Conservation (phyloP, 768 basidiomycete genomes). For the Stropharia rugosoannulata region DNA sequence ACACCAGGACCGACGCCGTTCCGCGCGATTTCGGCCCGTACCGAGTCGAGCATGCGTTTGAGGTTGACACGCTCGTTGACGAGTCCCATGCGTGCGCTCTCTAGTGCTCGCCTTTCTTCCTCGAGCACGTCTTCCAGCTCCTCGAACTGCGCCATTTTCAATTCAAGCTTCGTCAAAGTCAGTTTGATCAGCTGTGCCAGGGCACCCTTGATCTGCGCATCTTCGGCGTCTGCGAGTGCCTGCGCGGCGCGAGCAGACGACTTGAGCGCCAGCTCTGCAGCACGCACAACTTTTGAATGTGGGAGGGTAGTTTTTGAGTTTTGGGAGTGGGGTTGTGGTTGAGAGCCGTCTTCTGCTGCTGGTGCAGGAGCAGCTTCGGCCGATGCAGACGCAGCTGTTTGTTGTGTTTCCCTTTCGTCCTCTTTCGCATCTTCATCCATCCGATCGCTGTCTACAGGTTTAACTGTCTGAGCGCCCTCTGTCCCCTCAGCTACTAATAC, state of each 20-base stretch:
- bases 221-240: constrained; percentile 79
- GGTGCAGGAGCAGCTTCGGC: constrained; percentile 33
- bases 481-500: constrained; percentile 30
- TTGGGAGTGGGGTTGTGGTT: constrained; percentile 15
- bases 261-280: constrained; percentile 84
- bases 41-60: constrained; percentile 69
- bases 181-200: constrained; percentile 86
- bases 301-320: constrained; percentile 47
- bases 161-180: constrained; percentile 83
- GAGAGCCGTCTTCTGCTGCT: constrained; percentile 10
- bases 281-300: constrained; percentile 76
- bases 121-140: constrained; percentile 91
- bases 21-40: constrained; percentile 63
- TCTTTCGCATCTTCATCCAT: constrained; percentile 45
- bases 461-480: constrained; percentile 24
- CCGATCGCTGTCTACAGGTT: constrained; percentile 40
- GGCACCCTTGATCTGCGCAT: constrained; percentile 72
- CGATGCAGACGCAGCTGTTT: not conserved
- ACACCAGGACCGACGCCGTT: constrained; percentile 37
- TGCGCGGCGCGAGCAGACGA: constrained; percentile 87
- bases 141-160: constrained; percentile 95
- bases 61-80: constrained; percentile 76
- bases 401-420: not conserved
- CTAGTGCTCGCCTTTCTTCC: constrained; percentile 82
- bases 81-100: constrained; percentile 77